Evolutionary conservation across 257 asterid species (phyloP), one percentile per base, ranked within the genome.

Genomic region (Datura wrightii): DNA sequence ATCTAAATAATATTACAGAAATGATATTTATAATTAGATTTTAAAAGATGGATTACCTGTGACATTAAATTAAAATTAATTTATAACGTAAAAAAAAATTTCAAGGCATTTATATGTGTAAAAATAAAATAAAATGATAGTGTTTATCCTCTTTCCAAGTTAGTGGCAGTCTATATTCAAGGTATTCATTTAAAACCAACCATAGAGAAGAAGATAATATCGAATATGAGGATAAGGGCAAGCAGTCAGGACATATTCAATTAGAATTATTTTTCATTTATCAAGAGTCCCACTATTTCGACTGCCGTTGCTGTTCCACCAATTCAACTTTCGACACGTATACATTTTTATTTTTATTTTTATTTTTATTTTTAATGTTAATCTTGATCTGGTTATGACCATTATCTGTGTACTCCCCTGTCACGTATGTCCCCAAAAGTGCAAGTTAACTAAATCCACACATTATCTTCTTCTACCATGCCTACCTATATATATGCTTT

Each of bases 211-310:
- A 71, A 67, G 94, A 93, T 93, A 92, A 93, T 87, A 85, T 85
- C 89, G 94, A 92, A 86, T 86, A 89, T 86, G 42, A 63, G 85
- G 95, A 94, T 92, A 94, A 91, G 93, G 92, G 87, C 31, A 53
- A 83, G 8, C 80, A n/a, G 80, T 4, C 80, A 72, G 80, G 80
- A 10, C 59, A 72, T 19, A 19, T 72, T 46, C 59, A 72, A 46
- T 11, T 19, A 19, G n/a, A 72, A 46, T 72, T 19, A 69, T 34
- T 56, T 76, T 66, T 86, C 72, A 70, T 82, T 66, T 79, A 85
- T 88, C 87, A 86, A 34, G 48, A 69, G 53, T 85, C 62, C 62
- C 82, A 39, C 84, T 87, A 83, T 72, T 46, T 46, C 10, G 58
- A 46, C 11, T 4, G 18, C 10, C 56, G 2, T 71, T 71, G 10